Conservation (phyloP, 192 early-diverging fungal species). For the Entophlyctis helioformis region DNA sequence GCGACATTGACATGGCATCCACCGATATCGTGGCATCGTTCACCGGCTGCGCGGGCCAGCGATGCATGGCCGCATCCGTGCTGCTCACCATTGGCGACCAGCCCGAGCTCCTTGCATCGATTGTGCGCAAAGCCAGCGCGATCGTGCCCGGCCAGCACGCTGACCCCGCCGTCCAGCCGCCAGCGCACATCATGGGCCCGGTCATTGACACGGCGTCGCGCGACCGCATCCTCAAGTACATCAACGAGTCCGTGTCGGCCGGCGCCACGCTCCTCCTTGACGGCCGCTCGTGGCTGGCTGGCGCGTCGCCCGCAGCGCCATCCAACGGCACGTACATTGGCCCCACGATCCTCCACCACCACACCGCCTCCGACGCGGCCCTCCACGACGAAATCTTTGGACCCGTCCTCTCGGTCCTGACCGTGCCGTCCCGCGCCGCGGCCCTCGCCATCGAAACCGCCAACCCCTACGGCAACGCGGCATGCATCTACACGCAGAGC, state of each 20-base stretch:
- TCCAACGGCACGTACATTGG: constrained; percentile 59
- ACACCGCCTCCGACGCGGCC: constrained; percentile 39
- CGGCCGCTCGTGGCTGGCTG: constrained; percentile 36
- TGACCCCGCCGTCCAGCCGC: constrained; percentile 21
- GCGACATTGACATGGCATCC: constrained; percentile 64
- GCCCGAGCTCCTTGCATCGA: constrained; percentile 43
- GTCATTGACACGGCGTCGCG: constrained; percentile 60
- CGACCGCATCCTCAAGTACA: constrained; percentile 51
- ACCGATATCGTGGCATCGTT: constrained; percentile 66
- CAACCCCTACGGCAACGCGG: constrained; percentile 39
- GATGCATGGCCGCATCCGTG: constrained; percentile 60
- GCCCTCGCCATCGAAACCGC: constrained; percentile 65
- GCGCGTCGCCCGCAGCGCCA: no score
- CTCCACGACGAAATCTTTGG: constrained; percentile 77
- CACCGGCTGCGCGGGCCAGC: constrained; percentile 64
- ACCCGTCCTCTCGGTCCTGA: constrained; percentile 58
- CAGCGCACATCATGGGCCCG: constrained; percentile 51
- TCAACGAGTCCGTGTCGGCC: constrained; percentile 32
- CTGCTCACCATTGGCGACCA: constrained; percentile 60
- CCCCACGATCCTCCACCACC: constrained; percentile 57
- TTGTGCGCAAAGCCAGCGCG: constrained; percentile 43
- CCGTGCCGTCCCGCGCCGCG: constrained; percentile 38
- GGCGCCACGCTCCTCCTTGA: constrained; percentile 61
- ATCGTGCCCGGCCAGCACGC: constrained; percentile 40
- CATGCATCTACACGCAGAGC: constrained; percentile 55